Conservation (phyloP, 139 green algal genomes). For the Picochlorum sp. region DNA sequence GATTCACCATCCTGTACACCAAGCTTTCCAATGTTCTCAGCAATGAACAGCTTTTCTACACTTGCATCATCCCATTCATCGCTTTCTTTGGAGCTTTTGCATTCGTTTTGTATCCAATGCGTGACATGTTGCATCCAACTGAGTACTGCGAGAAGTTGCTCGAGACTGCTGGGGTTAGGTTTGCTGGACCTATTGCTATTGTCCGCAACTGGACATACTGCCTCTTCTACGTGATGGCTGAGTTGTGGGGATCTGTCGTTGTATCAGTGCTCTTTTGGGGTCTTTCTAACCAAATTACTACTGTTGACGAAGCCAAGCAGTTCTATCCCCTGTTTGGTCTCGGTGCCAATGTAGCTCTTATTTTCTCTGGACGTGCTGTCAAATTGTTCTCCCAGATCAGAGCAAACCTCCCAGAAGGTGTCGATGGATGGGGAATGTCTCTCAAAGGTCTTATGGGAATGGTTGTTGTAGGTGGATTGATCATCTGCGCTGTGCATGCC, state of each 20-base stretch:
- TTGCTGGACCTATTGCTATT: conserved; percentile 92
- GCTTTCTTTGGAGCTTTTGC: conserved; percentile 94
- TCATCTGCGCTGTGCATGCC: conserved; percentile 75
- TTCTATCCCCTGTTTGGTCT: conserved; percentile 99
- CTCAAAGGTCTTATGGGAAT: conserved; percentile 95
- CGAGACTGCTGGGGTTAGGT: conserved; percentile 53
- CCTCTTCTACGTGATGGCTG: conserved; percentile 99
- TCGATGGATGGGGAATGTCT: conserved; percentile 94
- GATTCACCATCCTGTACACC: conserved; percentile 88
- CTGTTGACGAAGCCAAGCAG: conserved; percentile 95
- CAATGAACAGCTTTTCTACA: conserved; percentile 90
- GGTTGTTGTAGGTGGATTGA: conserved; percentile 75
- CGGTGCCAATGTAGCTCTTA: conserved; percentile 95
- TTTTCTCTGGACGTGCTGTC: conserved; percentile 93
- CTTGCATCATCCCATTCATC: conserved; percentile 98
- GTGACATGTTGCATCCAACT: conserved; percentile 82
- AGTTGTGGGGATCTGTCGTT: conserved; percentile 98
- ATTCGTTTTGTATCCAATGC: conserved; percentile 90
- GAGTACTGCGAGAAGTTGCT: conserved; percentile 50
- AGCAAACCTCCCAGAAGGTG: conserved; percentile 75
- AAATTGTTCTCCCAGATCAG: conserved; percentile 95
- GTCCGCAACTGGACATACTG: conserved; percentile 98
- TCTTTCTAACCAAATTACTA: conserved; percentile 97
- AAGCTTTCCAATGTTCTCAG: conserved; percentile 87
- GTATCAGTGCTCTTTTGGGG: conserved; percentile 99